Evolutionary conservation across 371 early-diverging fungal species (phyloP).

Genomic region (Mucor indicus): DNA sequence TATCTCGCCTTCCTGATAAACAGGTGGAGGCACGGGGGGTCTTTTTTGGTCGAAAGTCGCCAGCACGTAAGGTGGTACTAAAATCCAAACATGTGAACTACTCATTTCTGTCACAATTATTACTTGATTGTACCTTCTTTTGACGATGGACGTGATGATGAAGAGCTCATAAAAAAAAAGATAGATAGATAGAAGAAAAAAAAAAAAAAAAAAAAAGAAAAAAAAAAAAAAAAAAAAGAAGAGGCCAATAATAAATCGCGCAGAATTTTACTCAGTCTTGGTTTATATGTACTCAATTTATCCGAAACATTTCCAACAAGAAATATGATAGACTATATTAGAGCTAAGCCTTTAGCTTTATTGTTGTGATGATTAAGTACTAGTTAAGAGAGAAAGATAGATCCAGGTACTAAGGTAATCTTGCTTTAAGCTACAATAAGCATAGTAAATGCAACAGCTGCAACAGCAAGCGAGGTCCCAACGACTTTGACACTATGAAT

Average conservation of each 20-base stretch:
- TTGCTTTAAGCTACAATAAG: neutral
- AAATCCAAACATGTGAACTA: neutral
- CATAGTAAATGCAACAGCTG: conserved; percentile 1
- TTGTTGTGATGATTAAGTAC: neutral
- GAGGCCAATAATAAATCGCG: neutral
- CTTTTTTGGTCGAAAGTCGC: too few species aligned
- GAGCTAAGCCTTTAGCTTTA: neutral
- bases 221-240: neutral
- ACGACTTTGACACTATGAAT: neutral
- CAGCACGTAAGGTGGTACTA: neutral
- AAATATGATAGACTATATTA: too few species aligned
- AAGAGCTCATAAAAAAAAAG: neutral
- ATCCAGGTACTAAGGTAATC: conserved; percentile 1
- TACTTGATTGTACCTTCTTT: neutral
- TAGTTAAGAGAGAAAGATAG: neutral
- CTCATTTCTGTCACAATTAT: neutral
- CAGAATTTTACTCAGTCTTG: neutral
- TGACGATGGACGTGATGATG: too few species aligned
- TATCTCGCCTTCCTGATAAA: neutral
- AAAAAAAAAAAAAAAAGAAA: neutral
- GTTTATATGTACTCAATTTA: neutral
- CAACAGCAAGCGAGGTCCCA: neutral
- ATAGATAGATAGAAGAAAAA: neutral
- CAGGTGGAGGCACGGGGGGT: conserved; percentile 4
- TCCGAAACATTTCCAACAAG: neutral